These are phyloP conservation scores for Fusarium hainanense DNA, from an alignment of 2,329 filamentous ascomycete genomes.

Conservation along the genomic window DNA sequence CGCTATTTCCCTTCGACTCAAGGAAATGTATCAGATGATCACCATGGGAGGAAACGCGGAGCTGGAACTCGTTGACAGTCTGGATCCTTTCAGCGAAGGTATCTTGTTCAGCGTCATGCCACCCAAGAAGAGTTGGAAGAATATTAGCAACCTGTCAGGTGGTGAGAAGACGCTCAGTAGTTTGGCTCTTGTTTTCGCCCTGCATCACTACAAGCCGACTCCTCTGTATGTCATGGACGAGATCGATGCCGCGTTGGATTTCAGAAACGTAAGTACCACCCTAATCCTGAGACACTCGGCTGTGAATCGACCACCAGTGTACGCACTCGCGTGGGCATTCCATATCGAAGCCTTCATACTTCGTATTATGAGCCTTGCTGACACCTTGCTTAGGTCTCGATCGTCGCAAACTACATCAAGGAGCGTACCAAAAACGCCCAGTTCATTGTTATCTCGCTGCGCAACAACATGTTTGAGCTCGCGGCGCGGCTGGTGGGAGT, in stretches of 20 bases:
- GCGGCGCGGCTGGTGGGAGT: constrained; percentile 95
- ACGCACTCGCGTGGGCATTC: constrained; percentile 28
- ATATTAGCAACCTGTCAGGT: constrained; percentile 94
- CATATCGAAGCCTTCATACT: constrained; percentile 17
- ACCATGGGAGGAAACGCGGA: constrained; percentile 99
- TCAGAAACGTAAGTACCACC: constrained; percentile 83
- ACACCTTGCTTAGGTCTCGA: constrained; percentile 76
- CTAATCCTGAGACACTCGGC: constrained; percentile 42
- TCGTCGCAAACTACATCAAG: constrained; percentile 99
- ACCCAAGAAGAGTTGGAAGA: constrained; percentile 99
- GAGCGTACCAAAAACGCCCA: constrained; percentile 99
- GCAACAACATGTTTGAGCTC: constrained; percentile 99
- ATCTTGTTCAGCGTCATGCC: constrained; percentile 99
- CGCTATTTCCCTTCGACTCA: constrained; percentile 90
- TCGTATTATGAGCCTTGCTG: constrained; percentile 27
- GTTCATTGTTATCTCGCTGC: constrained; percentile 96
- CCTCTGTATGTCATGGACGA: constrained; percentile 99
- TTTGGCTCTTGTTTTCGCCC: constrained; percentile 93
- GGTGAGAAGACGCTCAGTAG: constrained; percentile 97
- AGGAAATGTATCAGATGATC: constrained; percentile 99
- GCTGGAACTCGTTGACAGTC: constrained; percentile 92
- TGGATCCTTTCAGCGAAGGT: constrained; percentile 97
- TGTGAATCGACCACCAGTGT: constrained; percentile 26
- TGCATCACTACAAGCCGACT: constrained; percentile 98
- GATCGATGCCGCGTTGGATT: constrained; percentile 97